Percentiles rank a stretch among this genome's conserved stretches.
Evolutionary conservation across 345 rosid species (phyloP).

Genomic region (Gossypium ekmanianum): DNA sequence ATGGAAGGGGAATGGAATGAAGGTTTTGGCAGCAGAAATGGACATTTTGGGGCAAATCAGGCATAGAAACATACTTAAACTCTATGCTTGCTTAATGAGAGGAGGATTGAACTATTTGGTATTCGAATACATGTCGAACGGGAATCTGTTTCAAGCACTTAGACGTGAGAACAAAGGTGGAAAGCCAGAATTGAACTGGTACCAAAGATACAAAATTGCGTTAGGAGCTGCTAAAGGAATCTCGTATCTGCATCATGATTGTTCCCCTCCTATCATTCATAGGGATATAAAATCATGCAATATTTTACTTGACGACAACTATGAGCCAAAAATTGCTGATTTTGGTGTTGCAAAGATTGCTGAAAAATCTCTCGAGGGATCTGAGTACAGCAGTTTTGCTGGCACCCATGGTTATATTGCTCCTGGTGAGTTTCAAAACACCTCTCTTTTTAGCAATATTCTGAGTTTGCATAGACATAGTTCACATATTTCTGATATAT

Average conservation of each 20-base stretch:
- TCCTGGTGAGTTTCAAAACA: conserved; percentile 56
- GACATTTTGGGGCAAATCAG: conserved; percentile 75
- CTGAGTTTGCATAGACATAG: neutral
- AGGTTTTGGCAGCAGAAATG: conserved; percentile 63
- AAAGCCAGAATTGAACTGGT: conserved; percentile 59
- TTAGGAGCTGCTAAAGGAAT: conserved; percentile 84
- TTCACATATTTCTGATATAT: neutral
- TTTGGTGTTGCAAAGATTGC: conserved; percentile 83
- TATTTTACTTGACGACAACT: conserved; percentile 61
- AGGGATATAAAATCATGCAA: conserved; percentile 88
- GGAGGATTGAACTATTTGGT: conserved; percentile 68
- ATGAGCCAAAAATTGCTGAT: conserved; percentile 80
- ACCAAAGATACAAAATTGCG: conserved; percentile 62
- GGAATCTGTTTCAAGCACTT: conserved; percentile 68
- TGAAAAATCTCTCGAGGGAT: conserved; percentile 37
- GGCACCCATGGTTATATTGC: conserved; percentile 95
- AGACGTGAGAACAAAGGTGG: conserved; percentile 47
- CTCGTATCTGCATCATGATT: conserved; percentile 83
- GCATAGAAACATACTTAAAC: conserved; percentile 74
- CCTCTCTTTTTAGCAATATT: neutral
- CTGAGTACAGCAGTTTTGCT: conserved; percentile 53
- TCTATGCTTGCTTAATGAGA: conserved; percentile 61
- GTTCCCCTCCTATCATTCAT: conserved; percentile 71
- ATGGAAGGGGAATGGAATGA: conserved; percentile 49
- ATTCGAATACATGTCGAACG: conserved; percentile 78